These are phyloP conservation scores for Paraglomus occultum DNA, from an alignment of 192 early-diverging fungal genomes.

Conservation along the genomic window DNA sequence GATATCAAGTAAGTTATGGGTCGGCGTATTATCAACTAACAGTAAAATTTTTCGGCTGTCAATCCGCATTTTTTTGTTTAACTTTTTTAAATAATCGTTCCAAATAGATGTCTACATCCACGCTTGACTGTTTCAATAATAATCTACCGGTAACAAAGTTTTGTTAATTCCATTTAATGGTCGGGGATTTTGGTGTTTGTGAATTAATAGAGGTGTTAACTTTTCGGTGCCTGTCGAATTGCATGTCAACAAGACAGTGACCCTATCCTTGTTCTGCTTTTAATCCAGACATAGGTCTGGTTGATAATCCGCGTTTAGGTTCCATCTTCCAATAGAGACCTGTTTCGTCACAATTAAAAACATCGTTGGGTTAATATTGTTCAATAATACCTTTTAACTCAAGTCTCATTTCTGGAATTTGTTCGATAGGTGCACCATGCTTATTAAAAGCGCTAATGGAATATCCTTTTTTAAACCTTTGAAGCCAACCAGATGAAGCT, in stretches of 20 bases:
- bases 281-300: not conserved
- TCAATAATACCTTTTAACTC: not conserved
- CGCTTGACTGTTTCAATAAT: not conserved
- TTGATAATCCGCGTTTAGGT: not conserved
- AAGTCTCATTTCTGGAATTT: not conserved
- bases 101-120: not conserved
- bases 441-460: not conserved
- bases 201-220: not conserved
- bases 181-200: not conserved
- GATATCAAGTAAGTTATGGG: not conserved
- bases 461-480: not conserved
- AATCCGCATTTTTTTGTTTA: not conserved
- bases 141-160: not conserved
- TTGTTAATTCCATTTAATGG: not conserved
- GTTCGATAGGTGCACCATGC: not conserved
- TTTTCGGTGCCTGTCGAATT: slow-evolving; percentile 4
- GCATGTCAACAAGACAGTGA: not conserved
- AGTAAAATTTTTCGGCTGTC: not conserved
- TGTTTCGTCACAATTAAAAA: slow-evolving; percentile 14
- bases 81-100: not conserved
- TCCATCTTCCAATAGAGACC: slow-evolving; percentile 17
- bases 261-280: not conserved
- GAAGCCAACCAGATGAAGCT: not conserved
- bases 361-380: not conserved
- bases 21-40: not conserved